Conservation (phyloP, 106 monocot species). For the Acorus calamus region DNA sequence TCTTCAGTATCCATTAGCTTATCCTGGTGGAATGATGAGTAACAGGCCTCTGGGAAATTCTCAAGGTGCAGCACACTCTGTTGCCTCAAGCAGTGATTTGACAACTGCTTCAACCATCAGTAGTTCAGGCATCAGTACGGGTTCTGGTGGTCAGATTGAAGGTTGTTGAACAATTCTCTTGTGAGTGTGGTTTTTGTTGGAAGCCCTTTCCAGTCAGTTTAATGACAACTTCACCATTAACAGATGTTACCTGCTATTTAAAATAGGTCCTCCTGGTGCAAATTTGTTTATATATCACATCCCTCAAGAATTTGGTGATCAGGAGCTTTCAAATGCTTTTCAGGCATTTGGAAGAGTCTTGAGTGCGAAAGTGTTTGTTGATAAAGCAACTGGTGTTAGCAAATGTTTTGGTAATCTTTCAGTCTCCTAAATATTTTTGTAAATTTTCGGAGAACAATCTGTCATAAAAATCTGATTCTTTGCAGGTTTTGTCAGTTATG, state of each 20-base stretch:
- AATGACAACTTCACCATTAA: neutral
- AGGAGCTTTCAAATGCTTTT: conserved; percentile 80
- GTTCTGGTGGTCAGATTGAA: conserved; percentile 65
- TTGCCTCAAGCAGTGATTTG: conserved; percentile 18
- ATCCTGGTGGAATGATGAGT: conserved; percentile 30
- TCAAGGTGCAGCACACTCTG: conserved; percentile 26
- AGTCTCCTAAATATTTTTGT: neutral
- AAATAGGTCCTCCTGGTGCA: conserved; percentile 86
- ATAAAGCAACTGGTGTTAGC: conserved; percentile 91
- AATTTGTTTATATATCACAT: conserved; percentile 99
- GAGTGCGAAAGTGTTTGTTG: conserved; percentile 91
- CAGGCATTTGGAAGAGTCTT: conserved; percentile 79
- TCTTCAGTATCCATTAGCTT: conserved; percentile 72
- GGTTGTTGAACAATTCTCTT: conserved; percentile 21
- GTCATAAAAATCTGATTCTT: neutral
- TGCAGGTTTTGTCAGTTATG: conserved; percentile 98
- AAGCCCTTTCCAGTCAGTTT: neutral
- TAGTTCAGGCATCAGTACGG: conserved; percentile 12
- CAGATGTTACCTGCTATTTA: neutral
- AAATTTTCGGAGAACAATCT: neutral
- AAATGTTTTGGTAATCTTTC: conserved; percentile 87
- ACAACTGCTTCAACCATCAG: conserved; percentile 17
- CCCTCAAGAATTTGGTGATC: conserved; percentile 88
- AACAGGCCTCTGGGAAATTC: conserved; percentile 39
- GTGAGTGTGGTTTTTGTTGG: neutral